Base-by-base conservation (phyloP, 2,329 filamentous ascomycete genomes). In the Arthroderma sp. region DNA sequence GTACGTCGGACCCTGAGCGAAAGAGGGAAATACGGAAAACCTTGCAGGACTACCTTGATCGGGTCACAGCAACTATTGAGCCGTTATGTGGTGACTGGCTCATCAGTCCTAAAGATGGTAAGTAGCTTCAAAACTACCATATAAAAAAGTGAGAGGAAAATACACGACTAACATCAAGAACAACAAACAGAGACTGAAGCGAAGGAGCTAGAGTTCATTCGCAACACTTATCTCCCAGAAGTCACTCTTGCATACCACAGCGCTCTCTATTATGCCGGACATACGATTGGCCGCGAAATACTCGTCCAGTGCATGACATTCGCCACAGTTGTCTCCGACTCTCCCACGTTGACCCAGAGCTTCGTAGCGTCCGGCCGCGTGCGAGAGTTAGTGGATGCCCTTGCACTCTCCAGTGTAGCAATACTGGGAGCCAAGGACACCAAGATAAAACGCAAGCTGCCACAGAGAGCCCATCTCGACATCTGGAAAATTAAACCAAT, bases 241-340 rank as follows among this genome's bases (percentile, higher is more conserved):
- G 75, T 85, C 11, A 71, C 94, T 36, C 73, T 98, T 41, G 85
- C 83, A 2, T 95, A 91, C 60, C 78, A 91, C 58, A 81, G 77
- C 55, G 80, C 83, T 1, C 69, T 96, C 41, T 83, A 93, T 59
- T 83, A 83, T 57, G 82, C 83, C 0, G 86, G 85, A 3, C 80
- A 78, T 39, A 73, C 77, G 40, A 68, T 93, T 37, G 81, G 79
- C 38, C 79, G 86, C 37, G 84, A 89, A 47, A 76, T 82, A 52
- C 71, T 94, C 11, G 73, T 91, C 28, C 80, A 89, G 57, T 84
- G 81, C 55, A 89, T 98, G 83, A 85, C 94, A 47, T 70, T 98
- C 10, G 81, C 86, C 1, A 78, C 80, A 2, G 74, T 94, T 42
- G 85, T 89, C 1, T 78, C 82, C 46, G 77, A 80, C 51, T 75